Base-by-base conservation (phyloP, 176 grass and related monocot species). In the Bothriochloa decipiens region DNA sequence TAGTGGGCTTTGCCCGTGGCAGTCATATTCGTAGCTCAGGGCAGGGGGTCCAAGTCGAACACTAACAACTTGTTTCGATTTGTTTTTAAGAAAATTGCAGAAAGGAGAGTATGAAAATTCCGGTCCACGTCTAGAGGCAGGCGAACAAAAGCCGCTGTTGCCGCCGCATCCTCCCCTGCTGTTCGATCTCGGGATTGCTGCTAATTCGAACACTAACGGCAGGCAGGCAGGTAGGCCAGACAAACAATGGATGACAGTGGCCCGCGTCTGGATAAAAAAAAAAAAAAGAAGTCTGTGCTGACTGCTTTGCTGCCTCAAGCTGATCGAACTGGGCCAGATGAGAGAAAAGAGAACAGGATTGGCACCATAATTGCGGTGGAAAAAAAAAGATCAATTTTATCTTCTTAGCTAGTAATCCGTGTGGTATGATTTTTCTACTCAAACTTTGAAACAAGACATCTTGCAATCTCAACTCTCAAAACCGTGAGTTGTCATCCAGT, bases 111-210 rank as follows among this genome's bases (percentile, higher is more conserved):
- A n/a, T 28, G 68, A 20, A 50, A 75, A 16, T 37, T 75, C 47
- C 14, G 29, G 23, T 18, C 65, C 22, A 37, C 78, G 14, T 36
- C 53, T 83, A 32, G 39, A 13, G 37, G n/a, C 52, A 8, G 4
- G 20, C 68, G 6, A 40, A 78, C 18, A 60, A 61, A 72, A 79
- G 67, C 55, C 66, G 53, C 52, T 7, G 49, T 49, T 11, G 82
- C 23, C 68, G 68, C 82, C 4, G 17, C n/a, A 10, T 39, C 22
- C 15, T 11, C 20, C 20, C 18, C 10, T 20, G 14, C 32, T 79
- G 36, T 33, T 12, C 70, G 36, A 26, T n/a, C 72, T 76, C 62
- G 82, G 72, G 72, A 84, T 84, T 60, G 74, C 47, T 69, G 73
- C 64, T 70, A 77, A 52, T 58, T 58, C 22, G 20, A 63, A 63